These are phyloP conservation scores for Ogataea polymorpha DNA, from an alignment of 805 yeast species.

Conservation along the genomic window DNA sequence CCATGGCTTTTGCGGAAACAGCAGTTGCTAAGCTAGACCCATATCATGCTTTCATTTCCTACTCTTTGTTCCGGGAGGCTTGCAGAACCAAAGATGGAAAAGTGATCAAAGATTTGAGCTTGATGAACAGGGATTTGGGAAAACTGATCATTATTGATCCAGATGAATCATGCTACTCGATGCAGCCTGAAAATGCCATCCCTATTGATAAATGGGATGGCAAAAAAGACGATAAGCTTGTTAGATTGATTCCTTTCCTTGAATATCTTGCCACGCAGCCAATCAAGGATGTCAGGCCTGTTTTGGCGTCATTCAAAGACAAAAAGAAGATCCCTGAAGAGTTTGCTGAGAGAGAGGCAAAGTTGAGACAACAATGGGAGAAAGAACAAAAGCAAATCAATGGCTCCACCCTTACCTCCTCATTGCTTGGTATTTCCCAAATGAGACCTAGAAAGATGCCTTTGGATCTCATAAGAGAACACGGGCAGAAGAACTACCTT, in stretches of 20 bases:
- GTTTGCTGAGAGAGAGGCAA: slow-evolving; percentile 72
- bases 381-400: slow-evolving; percentile 42
- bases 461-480: slow-evolving; percentile 83
- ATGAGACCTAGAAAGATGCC: slow-evolving; percentile 64
- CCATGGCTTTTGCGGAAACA: slow-evolving; percentile 80
- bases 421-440: slow-evolving; percentile 57
- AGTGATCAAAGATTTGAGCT: slow-evolving; percentile 82
- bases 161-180: slow-evolving; percentile 62
- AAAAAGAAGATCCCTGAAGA: slow-evolving; percentile 70
- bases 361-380: slow-evolving; percentile 69
- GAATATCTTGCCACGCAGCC: slow-evolving; percentile 90
- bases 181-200: slow-evolving; percentile 95
- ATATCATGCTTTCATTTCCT: slow-evolving; percentile 80
- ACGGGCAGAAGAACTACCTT: slow-evolving; percentile 86
- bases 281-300: slow-evolving; percentile 85
- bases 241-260: slow-evolving; percentile 83
- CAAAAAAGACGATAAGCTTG: slow-evolving; percentile 70
- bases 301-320: slow-evolving; percentile 68
- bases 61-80: slow-evolving; percentile 86
- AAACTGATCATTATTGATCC: slow-evolving; percentile 81
- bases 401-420: slow-evolving; percentile 21
- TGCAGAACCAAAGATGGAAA: slow-evolving; percentile 87
- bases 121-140: slow-evolving; percentile 85
- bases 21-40: slow-evolving; percentile 91
- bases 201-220: slow-evolving; percentile 87